Evolutionary conservation across 2,329 filamentous ascomycete species (phyloP), one percentile per base, ranked within the genome.

Genomic region (Microdochium bolleyi): DNA sequence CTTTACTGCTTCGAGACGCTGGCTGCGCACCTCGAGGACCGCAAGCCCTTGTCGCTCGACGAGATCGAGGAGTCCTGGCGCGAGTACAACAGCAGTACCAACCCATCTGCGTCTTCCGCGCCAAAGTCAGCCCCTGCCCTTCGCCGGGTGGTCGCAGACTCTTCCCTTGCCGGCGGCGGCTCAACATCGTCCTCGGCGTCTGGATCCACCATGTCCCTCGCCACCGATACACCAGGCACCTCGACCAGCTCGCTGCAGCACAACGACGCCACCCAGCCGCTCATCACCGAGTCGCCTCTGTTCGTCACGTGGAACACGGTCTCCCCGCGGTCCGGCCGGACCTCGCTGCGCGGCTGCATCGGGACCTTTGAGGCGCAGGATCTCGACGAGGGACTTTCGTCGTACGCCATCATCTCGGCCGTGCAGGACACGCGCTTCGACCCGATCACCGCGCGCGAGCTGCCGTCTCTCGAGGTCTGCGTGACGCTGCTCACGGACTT

Each of bases 221-320:
- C 64, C 48, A 56, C 66, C 49, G 64, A 69, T 52, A 75, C 74
- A 9, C 70, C 76, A 3, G 71, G 68, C 11, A 77, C 74, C 1
- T 74, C 73, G 14, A 71, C 65, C 13, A 68, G 72, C 32, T 75
- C 70, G 25, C 66, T 72, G 22, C 62, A 71, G 14, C 62, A 62
- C 54, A 21, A 46, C 41, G 22, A 21, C 7, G 8, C 41, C 41
- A 22, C 41, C 19, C 3, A 10, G 9, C 41, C 41, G n/a, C n/a
- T 21, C 3, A 64, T 69, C 60, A 70, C 70, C 53, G 77, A 80
- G 44, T 83, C 85, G 56, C 92, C 92, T 1, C 79, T 97, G 38
- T 97, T 97, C 67, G 89, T 99, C 49, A 96, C 92, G 8, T 97
- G 92, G 92, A 95, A 96, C 72, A 89, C 82, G 0, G 61, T 90